Evolutionary conservation across 371 early-diverging fungal species (phyloP).

Genomic region (Mucor saturninus): DNA sequence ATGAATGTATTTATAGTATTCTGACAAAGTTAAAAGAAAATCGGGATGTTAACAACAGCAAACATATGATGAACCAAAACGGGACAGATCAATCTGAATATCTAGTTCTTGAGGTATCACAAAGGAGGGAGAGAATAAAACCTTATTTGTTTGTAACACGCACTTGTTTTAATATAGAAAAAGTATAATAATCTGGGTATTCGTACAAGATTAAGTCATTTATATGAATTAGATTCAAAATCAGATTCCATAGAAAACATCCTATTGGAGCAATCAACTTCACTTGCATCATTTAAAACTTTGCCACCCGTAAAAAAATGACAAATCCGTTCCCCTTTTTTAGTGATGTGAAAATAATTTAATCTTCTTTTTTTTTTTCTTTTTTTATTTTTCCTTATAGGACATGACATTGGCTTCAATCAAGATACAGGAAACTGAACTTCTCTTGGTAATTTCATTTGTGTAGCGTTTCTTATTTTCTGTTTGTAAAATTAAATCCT

Average conservation of each 20-base stretch:
- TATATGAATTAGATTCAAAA: constrained; percentile 12
- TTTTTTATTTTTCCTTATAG: constrained; percentile 8
- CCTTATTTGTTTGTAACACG: neutral
- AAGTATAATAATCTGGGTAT: constrained; percentile 5
- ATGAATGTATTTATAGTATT: constrained; percentile 2
- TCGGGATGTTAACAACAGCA: constrained; percentile 4
- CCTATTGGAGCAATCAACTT: neutral
- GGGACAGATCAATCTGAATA: constrained; percentile 4
- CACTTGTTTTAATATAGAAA: constrained; percentile 8
- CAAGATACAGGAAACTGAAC: constrained; percentile 17
- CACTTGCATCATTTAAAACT: neutral
- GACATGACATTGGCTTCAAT: constrained; percentile 26
- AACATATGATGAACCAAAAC: neutral
- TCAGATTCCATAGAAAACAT: neutral
- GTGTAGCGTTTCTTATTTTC: neutral
- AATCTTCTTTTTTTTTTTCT: neutral
- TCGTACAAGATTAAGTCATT: neutral
- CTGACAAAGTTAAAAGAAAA: constrained; percentile 8
- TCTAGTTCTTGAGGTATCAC: neutral
- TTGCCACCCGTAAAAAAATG: constrained; percentile 13
- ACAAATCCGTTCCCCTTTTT: neutral
- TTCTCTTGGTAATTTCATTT: constrained; percentile 22
- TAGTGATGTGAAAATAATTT: too few species aligned
- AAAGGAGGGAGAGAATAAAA: neutral
- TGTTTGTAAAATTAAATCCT: neutral